Conservation (phyloP, 2,329 filamentous ascomycete species). For the Aspergillus calidoustus region DNA sequence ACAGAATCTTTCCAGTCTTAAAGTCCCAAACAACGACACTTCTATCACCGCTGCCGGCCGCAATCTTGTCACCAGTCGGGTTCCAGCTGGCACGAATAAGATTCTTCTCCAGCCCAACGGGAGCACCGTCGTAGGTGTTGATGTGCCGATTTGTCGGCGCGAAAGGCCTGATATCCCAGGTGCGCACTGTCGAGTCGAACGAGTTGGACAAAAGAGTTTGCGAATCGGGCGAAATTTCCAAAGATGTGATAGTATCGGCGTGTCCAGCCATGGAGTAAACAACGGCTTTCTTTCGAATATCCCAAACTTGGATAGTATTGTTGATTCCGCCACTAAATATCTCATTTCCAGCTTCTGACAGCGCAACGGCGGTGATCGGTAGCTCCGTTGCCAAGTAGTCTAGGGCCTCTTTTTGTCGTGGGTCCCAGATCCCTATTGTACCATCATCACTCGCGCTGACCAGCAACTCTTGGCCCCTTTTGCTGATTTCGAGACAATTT, state of each 20-base stretch:
- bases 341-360: constrained; percentile 95
- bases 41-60: constrained; percentile 85
- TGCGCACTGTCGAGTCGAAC: constrained; percentile 91
- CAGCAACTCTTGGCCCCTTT: constrained; percentile 85
- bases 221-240: constrained; percentile 89
- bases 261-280: constrained; percentile 89
- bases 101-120: constrained; percentile 86
- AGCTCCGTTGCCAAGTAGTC: constrained; percentile 91
- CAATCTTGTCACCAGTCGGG: constrained; percentile 80
- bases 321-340: constrained; percentile 94
- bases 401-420: constrained; percentile 82
- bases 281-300: constrained; percentile 86
- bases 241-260: constrained; percentile 86
- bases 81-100: constrained; percentile 91
- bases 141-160: constrained; percentile 85
- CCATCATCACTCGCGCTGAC: constrained; percentile 94
- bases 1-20: constrained; percentile 84
- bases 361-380: constrained; percentile 85
- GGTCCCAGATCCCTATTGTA: constrained; percentile 94
- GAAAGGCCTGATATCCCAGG: constrained; percentile 96
- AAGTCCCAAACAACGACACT: constrained; percentile 91
- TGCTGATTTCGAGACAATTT: constrained; percentile 87
- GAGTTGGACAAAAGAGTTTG: constrained; percentile 89
- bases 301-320: constrained; percentile 97
- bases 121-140: constrained; percentile 89